A percentile compares a stretch with the other conserved stretches of the same genome.
Conservation (phyloP, 1,139 yeast species). For the Yamadazyma atlantica region DNA sequence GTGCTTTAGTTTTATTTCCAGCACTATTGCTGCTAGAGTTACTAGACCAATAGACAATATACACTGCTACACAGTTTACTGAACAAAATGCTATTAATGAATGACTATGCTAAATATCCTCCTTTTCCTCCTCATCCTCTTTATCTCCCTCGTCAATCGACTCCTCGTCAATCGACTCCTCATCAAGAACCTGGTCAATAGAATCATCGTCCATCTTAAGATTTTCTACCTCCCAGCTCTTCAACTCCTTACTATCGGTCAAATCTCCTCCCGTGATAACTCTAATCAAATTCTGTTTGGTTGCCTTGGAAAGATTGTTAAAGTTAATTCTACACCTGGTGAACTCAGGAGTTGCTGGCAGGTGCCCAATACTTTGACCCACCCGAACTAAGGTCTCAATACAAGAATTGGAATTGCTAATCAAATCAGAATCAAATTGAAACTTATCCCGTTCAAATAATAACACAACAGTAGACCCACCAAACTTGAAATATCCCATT, state of each 20-base stretch:
- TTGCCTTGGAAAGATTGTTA: slow-evolving; percentile 47
- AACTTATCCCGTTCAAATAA: slow-evolving; percentile 40
- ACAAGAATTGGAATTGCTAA: slow-evolving; percentile 62
- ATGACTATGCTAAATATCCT: too few relatives aligned
- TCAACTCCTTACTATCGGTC: slow-evolving; percentile 27
- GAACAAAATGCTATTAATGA: too few relatives aligned
- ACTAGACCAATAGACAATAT: too few relatives aligned
- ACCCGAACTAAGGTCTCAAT: slow-evolving; percentile 84
- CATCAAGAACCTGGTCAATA: slow-evolving; percentile 10
- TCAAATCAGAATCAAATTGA: slow-evolving; percentile 71
- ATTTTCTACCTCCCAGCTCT: slow-evolving; percentile 40
- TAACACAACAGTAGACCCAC: slow-evolving; percentile 84
- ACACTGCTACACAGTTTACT: too few relatives aligned
- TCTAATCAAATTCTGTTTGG: slow-evolving; percentile 55
- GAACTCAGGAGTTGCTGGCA: slow-evolving; percentile 48
- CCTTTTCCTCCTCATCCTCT: slow-evolving; percentile 18
- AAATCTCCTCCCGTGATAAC: slow-evolving; percentile 60
- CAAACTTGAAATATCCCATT: slow-evolving; percentile 91
- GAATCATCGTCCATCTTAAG: slow-evolving; percentile 24
- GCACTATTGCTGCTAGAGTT: too few relatives aligned
- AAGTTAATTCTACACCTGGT: slow-evolving; percentile 49
- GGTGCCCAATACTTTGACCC: slow-evolving; percentile 91
- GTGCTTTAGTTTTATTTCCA: too few relatives aligned
- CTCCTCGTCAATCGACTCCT: slow-evolving; percentile 10
- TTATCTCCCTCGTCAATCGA: slow-evolving; percentile 14